Evolutionary conservation across 2,329 filamentous ascomycete genomes (phyloP), one percentile per base, ranked within the genome.

Genomic region (Ophiostoma triangulosporum): DNA sequence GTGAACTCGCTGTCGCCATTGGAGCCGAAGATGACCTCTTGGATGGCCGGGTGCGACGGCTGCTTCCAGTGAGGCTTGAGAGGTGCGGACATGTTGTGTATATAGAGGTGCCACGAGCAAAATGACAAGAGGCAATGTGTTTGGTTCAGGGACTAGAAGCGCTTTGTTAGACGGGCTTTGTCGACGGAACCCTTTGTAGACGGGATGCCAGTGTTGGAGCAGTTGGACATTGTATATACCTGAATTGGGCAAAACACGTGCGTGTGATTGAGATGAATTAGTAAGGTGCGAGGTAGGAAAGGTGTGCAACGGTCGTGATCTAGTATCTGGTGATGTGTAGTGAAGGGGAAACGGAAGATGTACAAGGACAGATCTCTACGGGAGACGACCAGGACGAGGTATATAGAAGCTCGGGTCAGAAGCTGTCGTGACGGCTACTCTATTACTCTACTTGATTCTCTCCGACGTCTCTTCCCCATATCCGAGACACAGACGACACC

Each of bases 21-120:
- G 62, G 73, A 73, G 64, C 73, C 66, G 60, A 64, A 52, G 58
- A 79, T 64, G 61, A 83, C 77, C 56, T 79, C 68, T 62, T 80
- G 78, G 60, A 81, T 67, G 45, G 69, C 63, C 11, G 77, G 74
- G 66, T 83, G 79, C 35, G 79, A 82, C 54, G 79, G 79, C 63
- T 77, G 78, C 6, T 64, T 58, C 79, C 80, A 83, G 66, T 74
- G 70, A 52, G 79, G 79, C 57, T 66, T 75, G 52, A 81, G 66
- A 51, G 78, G 77, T 54, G 77, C 71, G 8, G 53, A 55, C 75
- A 80, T 77, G 27, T 38, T 53, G 55, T 27, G 15, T 15, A 6
- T 40, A 20, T n/a, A 24, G 11, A 24, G 17, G 20, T 12, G n/a
- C n/a, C n/a, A n/a, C n/a, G n/a, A n/a, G n/a, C n/a, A n/a, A n/a